Percentiles rank a stretch among this genome's conserved stretches.
These are phyloP conservation scores for Nothophytophthora sp. DNA, from an alignment of 352 stramenopile species.

Conservation along the genomic window DNA sequence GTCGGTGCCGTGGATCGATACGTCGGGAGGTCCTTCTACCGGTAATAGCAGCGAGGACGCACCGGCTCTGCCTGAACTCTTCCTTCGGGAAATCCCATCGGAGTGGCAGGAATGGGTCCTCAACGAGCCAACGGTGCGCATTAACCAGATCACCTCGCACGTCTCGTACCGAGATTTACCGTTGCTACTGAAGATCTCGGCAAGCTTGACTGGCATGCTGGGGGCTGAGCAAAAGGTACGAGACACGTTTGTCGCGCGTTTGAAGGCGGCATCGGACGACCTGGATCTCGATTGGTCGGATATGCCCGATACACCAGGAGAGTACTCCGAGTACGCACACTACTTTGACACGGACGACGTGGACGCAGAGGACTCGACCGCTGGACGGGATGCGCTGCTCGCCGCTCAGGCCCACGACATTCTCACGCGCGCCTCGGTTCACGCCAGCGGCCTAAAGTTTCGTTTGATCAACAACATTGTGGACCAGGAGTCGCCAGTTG, in stretches of 20 bases:
- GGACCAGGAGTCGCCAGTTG: slow-evolving; percentile 74
- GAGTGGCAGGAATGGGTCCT: slow-evolving; percentile 57
- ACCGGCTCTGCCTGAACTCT: slow-evolving; percentile 21
- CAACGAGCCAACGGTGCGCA: slow-evolving; percentile 34
- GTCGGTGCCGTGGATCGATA: slow-evolving; percentile 12
- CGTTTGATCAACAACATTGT: slow-evolving; percentile 85
- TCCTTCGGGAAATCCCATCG: slow-evolving; percentile 27
- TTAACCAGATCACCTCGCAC: slow-evolving; percentile 60
- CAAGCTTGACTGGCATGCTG: slow-evolving; percentile 35
- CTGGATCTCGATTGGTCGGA: slow-evolving; percentile 46
- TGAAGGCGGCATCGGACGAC: slow-evolving; percentile 42
- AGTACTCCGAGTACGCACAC: slow-evolving; percentile 38
- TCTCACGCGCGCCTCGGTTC: slow-evolving; percentile 30
- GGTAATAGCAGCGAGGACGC: slow-evolving; percentile 8
- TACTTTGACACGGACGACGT: slow-evolving; percentile 25
- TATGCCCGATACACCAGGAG: slow-evolving; percentile 27
- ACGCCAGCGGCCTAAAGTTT: slow-evolving; percentile 52
- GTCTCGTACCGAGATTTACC: slow-evolving; percentile 77
- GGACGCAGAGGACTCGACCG: slow-evolving; percentile 2
- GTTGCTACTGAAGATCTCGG: slow-evolving; percentile 57
- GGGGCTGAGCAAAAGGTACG: slow-evolving; percentile 45
- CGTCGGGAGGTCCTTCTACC: background rate
- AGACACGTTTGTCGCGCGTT: slow-evolving; percentile 30
- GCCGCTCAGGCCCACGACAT: slow-evolving; percentile 19
- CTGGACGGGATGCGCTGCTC: slow-evolving; percentile 5